Evolutionary conservation across 768 basidiomycete species (phyloP).

Genomic region (Tricholoma saponaceum): DNA sequence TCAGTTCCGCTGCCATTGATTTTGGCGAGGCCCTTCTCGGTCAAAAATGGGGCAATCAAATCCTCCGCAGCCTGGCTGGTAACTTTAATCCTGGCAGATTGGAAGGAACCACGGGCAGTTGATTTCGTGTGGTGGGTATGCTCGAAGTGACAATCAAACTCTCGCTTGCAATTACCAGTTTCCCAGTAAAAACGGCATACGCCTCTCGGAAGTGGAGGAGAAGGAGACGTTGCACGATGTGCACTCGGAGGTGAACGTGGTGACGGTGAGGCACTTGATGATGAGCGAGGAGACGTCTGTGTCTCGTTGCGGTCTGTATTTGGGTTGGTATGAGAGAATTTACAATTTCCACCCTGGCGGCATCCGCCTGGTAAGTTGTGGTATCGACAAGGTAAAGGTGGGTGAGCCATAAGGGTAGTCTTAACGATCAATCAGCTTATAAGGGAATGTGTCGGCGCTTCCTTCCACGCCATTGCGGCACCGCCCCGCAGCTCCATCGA

Average conservation of each 20-base stretch:
- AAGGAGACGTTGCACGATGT: conserved; percentile 5
- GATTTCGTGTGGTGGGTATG: conserved; percentile 25
- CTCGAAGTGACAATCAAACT: conserved; percentile 39
- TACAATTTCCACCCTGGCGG: conserved; percentile 36
- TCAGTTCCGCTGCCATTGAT: conserved; percentile 39
- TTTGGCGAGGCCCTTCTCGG: conserved; percentile 39
- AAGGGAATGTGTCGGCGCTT: not conserved
- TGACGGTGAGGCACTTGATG: conserved; percentile 1
- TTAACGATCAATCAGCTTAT: not conserved
- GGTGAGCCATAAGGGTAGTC: not conserved
- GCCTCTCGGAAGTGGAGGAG: conserved; percentile 25
- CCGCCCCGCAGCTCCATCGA: not conserved
- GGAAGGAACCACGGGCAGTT: not conserved
- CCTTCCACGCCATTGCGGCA: not conserved
- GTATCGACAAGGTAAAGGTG: conserved; percentile 30
- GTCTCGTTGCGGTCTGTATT: not conserved
- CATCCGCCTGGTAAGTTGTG: conserved; percentile 43
- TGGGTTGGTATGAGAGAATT: conserved; percentile 22
- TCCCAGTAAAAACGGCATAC: conserved; percentile 47
- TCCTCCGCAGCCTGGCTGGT: conserved; percentile 11
- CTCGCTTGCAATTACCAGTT: conserved; percentile 40
- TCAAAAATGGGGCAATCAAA: conserved; percentile 40
- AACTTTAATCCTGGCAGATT: conserved; percentile 5
- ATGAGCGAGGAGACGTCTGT: conserved; percentile 2
- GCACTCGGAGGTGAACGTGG: conserved; percentile 4